Evolutionary conservation across 441 rosid genomes (phyloP), one percentile per base, ranked within the genome.

Genomic region (Euphorbia celastroides): DNA sequence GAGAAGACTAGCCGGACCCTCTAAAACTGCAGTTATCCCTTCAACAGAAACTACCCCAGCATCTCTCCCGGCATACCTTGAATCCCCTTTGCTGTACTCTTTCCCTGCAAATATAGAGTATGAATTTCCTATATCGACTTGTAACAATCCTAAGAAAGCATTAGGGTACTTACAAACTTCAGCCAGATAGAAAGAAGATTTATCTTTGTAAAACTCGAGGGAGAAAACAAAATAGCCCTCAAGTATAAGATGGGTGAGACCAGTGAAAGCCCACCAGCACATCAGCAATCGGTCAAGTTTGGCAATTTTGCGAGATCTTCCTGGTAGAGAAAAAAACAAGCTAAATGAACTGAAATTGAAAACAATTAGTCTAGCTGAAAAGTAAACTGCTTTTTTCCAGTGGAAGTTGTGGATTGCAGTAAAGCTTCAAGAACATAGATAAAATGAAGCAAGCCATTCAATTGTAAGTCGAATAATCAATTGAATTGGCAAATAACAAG

Each of bases 221-320:
- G 88, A 79, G 81, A 91, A 93, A 60, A 68, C 97, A 70, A 93
- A 93, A 75, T 93, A 93, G 28, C 96, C 97, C 58, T 93, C 96
- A 5, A 91, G 86, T 65, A 92, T 60, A 25, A 85, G 71, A 76
- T 89, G 97, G 12, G 96, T 89, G 48, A 89, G 89, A 70, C 97
- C 97, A 10, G 97, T 86, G 86, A 89, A 94, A 34, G 89, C 87
- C 97, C 97, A 91, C 97, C 97, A 91, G 79, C 97, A 94, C 96
- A 94, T 89, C 0, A 93, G 74, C 78, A 83, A 68, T 70, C 88
- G 85, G 63, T 93, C 90, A 41, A 80, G 57, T 62, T 76, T 84
- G 0, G 81, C 56, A 51, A 54, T 60, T 76, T 77, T 88, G 22
- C 64, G 61, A 9, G 68, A 75, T 68, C 74, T 75, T 75, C 95